Percentiles rank a stretch among this genome's conserved stretches.
These are phyloP conservation scores for Dactylis glomerata DNA, from an alignment of 176 grass and related monocot genomes.

Conservation along the genomic window DNA sequence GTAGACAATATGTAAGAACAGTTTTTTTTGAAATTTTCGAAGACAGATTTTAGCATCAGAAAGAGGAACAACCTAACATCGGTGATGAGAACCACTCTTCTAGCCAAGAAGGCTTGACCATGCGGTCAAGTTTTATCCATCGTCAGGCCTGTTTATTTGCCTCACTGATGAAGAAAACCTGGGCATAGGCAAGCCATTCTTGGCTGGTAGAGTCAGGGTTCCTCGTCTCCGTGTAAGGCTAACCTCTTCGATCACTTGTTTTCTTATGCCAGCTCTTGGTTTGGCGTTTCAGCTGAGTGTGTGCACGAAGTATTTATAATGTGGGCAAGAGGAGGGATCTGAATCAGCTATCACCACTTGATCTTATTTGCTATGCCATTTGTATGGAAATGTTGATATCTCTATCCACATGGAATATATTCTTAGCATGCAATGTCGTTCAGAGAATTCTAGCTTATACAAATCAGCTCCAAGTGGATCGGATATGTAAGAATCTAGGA, in stretches of 20 bases:
- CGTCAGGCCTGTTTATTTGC: neutral
- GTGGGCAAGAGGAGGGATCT: neutral
- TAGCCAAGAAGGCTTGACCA: conserved; percentile 34
- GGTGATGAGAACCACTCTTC: conserved; percentile 41
- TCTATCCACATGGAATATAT: conserved; percentile 37
- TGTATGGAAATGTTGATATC: neutral
- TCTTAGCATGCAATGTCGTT: conserved; percentile 16
- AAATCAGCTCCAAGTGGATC: conserved; percentile 9
- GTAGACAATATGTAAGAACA: too few relatives aligned
- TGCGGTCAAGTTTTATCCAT: conserved; percentile 36
- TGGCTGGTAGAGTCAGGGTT: conserved; percentile 46
- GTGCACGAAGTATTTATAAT: conserved; percentile 32
- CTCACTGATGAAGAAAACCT: conserved; percentile 18
- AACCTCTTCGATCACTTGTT: conserved; percentile 13
- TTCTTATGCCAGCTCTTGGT: neutral
- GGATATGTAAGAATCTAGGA: neutral
- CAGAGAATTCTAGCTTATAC: conserved; percentile 24
- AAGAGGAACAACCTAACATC: conserved; percentile 53
- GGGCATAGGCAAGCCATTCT: conserved; percentile 63
- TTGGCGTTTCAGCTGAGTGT: neutral
- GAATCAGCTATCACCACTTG: conserved; percentile 19
- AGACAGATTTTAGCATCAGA: neutral
- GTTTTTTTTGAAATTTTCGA: neutral
- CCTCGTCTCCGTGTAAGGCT: conserved; percentile 54
- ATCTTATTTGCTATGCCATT: neutral